phyloP scores from a whole-genome alignment of 2,329 filamentous ascomycete genomes.

The Hysterium pulicare region DNA sequence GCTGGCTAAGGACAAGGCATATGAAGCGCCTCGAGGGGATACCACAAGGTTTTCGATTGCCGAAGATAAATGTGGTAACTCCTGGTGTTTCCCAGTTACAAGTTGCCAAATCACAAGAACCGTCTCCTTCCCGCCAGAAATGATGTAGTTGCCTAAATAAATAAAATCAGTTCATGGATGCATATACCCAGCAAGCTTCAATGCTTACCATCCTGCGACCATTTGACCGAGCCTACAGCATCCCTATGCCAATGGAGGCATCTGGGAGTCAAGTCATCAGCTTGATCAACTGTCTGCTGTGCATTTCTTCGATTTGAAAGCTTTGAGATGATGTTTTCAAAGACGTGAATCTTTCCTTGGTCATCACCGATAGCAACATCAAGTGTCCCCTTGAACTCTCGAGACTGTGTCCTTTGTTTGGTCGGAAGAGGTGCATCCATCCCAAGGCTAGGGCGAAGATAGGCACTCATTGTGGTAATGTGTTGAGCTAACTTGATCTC shows the following conservation, averaged over 20 bases:
- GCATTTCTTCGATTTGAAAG: conserved; percentile 44
- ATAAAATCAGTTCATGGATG: too few relatives aligned
- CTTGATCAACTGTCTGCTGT: conserved; percentile 23
- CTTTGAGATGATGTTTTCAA: conserved; percentile 67
- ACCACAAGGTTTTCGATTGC: conserved; percentile 81
- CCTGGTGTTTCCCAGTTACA: conserved; percentile 77
- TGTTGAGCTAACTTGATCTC: conserved; percentile 57
- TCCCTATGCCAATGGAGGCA: conserved; percentile 90
- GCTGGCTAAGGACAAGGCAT: conserved; percentile 81
- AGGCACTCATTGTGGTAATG: conserved; percentile 44
- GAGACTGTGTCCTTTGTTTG: conserved; percentile 31
- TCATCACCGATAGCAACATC: conserved; percentile 76
- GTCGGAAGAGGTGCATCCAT: conserved; percentile 54
- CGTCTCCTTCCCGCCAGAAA: conserved; percentile 89
- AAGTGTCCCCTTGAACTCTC: conserved; percentile 46
- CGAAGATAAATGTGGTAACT: conserved; percentile 84
- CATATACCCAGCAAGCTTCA: too few relatives aligned
- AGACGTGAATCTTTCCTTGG: conserved; percentile 75
- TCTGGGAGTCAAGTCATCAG: conserved; percentile 51
- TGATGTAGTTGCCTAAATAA: conserved; percentile 74
- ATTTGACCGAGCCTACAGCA: conserved; percentile 79
- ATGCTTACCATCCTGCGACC: conserved; percentile 81
- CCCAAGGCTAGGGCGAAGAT: conserved; percentile 44
- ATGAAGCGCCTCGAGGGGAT: conserved; percentile 74
- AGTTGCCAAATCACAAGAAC: conserved; percentile 91